These are phyloP conservation scores for Phytophthora podocarpi DNA, from an alignment of 352 stramenopile species.

Conservation along the genomic window DNA sequence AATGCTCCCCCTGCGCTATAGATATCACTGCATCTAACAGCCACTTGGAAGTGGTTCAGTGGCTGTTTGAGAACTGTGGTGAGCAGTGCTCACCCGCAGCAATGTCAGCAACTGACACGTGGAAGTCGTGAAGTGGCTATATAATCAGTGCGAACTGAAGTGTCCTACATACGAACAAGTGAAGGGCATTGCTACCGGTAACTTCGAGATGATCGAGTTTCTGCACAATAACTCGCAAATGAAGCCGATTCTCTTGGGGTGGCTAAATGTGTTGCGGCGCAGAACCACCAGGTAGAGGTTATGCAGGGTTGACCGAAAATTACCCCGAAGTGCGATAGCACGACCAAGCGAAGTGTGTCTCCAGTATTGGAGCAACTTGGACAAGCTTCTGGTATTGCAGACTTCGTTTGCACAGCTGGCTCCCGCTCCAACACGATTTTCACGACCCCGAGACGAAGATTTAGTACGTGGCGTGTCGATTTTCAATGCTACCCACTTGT, in stretches of 20 bases:
- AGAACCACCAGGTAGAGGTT: constrained; percentile 15
- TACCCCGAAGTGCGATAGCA: constrained; percentile 26
- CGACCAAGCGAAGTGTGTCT: neutral
- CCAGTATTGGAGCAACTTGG: no score
- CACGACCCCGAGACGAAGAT: neutral
- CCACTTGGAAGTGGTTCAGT: constrained; percentile 15
- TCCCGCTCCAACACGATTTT: neutral
- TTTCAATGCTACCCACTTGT: constrained; percentile 1
- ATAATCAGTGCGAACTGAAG: neutral
- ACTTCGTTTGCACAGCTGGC: neutral
- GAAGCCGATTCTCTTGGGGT: neutral
- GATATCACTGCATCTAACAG: constrained; percentile 1
- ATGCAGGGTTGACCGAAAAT: constrained; percentile 16
- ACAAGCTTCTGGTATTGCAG: neutral
- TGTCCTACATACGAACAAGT: constrained; percentile 2
- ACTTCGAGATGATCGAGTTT: constrained; percentile 25
- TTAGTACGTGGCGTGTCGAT: neutral
- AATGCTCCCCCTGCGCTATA: constrained; percentile 1
- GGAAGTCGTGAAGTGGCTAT: constrained; percentile 11
- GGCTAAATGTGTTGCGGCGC: constrained; percentile 1
- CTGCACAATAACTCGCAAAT: neutral
- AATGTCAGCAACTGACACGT: constrained; percentile 9
- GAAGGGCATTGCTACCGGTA: constrained; percentile 1
- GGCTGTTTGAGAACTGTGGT: constrained; percentile 1
- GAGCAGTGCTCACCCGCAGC: neutral